Evolutionary conservation across 305 asterid species (phyloP), one percentile per base, ranked within the genome.

Genomic region (Fraxinus dipetala): DNA sequence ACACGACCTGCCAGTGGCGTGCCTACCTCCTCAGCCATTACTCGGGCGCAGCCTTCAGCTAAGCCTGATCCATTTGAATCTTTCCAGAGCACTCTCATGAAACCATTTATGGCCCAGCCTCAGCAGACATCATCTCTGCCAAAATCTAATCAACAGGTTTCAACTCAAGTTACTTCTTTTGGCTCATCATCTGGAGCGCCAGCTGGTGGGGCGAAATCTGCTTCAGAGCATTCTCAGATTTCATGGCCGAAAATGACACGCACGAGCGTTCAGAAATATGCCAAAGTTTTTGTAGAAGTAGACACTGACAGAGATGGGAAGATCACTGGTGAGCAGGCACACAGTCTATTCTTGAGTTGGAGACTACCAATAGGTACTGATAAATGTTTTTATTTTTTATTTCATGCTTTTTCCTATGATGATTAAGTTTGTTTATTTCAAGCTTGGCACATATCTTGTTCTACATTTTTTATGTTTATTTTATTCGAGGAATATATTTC

Each of bases 171-270:
- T 85, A 76, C 90, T 75, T 78, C 92, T 9, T 74, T 90, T 75
- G 84, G 82, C 79, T 78, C 86, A 84, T 85, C 93, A 76, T 77
- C 94, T 77, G 97, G 93, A 76, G 80, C 79, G 81, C 89, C 90
- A 85, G 84, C 84, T 31, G 88, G 87, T 76, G 79, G 86, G 28
- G 90, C 86, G 54, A 91, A 48, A 84, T 82, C 93, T 82, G 51
- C 86, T 22, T 31, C 91, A 48, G 94, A 92, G 79, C 91, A 90
- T 82, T 81, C 97, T 77, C 96, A 94, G 83, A 79, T 67, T 67
- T 84, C 97, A 75, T 96, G 99, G 99, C 98, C 98, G 76, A 96
- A 94, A 90, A 93, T 96, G 99, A 93, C 98, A 78, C 94, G 93
- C 76, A 88, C 97, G 86, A 89, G 92, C 75, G 86, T 96, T 92